Evolutionary conservation across 139 green algal species (phyloP).

Genomic region (Edaphochlamys debaryana): DNA sequence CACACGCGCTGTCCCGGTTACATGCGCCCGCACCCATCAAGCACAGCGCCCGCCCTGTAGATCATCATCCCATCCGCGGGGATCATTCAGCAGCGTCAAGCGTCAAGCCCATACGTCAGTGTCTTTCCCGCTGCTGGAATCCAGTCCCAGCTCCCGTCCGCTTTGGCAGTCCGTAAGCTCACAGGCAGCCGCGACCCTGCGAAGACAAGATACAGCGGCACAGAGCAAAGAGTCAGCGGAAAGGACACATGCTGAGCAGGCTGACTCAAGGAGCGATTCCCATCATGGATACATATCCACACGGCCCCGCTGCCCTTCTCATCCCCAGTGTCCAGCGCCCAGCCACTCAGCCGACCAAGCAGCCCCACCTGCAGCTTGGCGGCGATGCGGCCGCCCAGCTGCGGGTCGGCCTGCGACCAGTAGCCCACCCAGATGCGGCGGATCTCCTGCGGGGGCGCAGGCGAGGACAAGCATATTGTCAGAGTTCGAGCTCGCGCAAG

Average conservation of each 20-base stretch:
- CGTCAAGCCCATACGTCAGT: too few relatives aligned
- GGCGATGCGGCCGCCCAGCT: conserved; percentile 81
- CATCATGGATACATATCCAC: neutral
- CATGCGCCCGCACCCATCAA: too few relatives aligned
- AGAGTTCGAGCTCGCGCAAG: too few relatives aligned
- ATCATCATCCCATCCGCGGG: too few relatives aligned
- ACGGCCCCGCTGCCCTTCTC: neutral
- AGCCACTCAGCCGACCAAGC: neutral
- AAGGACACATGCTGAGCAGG: neutral
- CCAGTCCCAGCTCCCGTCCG: too few relatives aligned
- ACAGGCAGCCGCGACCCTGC: conserved; percentile 29
- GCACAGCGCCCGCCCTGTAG: too few relatives aligned
- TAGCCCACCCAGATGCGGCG: conserved; percentile 94
- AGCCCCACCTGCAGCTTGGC: conserved; percentile 70
- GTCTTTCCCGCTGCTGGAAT: too few relatives aligned
- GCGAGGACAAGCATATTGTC: neutral
- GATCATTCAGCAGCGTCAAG: too few relatives aligned
- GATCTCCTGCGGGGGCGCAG: conserved; percentile 57
- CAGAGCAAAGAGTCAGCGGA: neutral
- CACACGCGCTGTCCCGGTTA: too few relatives aligned
- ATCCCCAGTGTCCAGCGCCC: neutral
- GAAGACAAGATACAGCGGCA: too few relatives aligned
- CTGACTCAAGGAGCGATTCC: neutral
- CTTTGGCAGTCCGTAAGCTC: too few relatives aligned
- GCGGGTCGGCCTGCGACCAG: conserved; percentile 85